Base-by-base conservation (phyloP, 305 asterid species). In the Fraxinus angustifolia region DNA sequence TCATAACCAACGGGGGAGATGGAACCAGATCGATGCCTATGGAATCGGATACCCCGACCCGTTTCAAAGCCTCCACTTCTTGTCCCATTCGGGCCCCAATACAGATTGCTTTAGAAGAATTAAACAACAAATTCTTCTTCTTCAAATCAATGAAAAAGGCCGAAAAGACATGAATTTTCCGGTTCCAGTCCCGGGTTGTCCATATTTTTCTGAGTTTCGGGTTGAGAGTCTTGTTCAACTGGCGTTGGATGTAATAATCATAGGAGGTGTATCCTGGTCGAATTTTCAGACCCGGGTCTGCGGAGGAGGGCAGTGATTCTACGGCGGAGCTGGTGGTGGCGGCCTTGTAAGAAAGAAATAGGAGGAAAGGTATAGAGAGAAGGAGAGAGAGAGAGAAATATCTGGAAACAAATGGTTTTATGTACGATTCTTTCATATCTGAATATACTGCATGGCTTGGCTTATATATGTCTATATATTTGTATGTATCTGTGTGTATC, bases 21-120 rank as follows among this genome's bases (percentile, higher is more conserved):
- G 97, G 95, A 75, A 89, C 97, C 4, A 93, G 88, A 79, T 93
- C 97, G 35, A 93, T 85, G n/a, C 98, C 98, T 0, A 93, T 75
- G 1, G 97, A 89, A 33, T 92, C 87, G 11, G 86, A 78, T 0
- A 93, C 92, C 30, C 97, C 95, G 68, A 92, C 89, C 85, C 91
- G 87, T 68, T 80, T 83, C 72, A 92, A 73, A 0, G 98, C 97
- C 82, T 88, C 98, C 77, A 93, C 98, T 79, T 93, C 98, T 38
- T 93, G 98, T 3, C 98, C 98, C 91, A 90, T 87, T 8, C 98
- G 82, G 0, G 98, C 97, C 35, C 98, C 98, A 33, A 93, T 71
- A 30, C 91, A 88, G 4, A 93, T 92, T 0, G 91, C 89, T 67
- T 85, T 91, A 0, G 95, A 93, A 0, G 82, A 82, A 50, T 91